phyloP scores from a whole-genome alignment of 1,284 basidiomycete species.

The Puccinia novopanici region DNA sequence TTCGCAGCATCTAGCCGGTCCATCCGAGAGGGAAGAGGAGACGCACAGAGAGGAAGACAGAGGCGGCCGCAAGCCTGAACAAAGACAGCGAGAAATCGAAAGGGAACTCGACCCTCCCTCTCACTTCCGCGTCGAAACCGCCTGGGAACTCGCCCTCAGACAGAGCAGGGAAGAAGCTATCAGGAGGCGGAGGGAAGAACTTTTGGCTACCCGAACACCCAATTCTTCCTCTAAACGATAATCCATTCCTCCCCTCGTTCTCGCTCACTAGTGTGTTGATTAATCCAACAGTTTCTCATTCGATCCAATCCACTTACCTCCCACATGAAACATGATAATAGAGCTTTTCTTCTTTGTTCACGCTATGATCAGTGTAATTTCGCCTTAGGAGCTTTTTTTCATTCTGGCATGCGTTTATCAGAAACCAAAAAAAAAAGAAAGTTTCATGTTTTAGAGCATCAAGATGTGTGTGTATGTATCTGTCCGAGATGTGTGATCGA shows the following conservation, averaged over 20 bases:
- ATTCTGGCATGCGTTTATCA: too few relatives aligned
- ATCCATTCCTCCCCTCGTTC: neutral
- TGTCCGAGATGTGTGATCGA: too few relatives aligned
- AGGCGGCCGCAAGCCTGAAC: neutral
- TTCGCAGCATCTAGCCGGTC: neutral
- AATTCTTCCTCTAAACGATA: conserved; percentile 13
- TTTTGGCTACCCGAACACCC: conserved; percentile 4
- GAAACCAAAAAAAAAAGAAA: too few relatives aligned
- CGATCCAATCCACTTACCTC: neutral
- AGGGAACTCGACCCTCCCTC: neutral
- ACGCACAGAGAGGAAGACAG: neutral
- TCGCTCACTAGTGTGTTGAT: neutral
- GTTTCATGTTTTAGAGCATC: too few relatives aligned
- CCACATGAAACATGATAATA: too few relatives aligned
- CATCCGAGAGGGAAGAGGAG: neutral
- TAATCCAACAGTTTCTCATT: neutral
- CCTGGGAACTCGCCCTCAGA: conserved; percentile 41
- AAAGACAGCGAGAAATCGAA: neutral
- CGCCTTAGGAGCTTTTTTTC: too few relatives aligned
- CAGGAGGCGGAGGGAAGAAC: conserved; percentile 35
- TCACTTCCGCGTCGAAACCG: conserved; percentile 14
- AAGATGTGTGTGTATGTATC: too few relatives aligned
- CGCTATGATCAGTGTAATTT: too few relatives aligned
- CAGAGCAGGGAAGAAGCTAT: conserved; percentile 49
- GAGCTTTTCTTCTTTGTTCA: neutral